phyloP scores from a whole-genome alignment of 257 asterid species.

The Plantago major region DNA sequence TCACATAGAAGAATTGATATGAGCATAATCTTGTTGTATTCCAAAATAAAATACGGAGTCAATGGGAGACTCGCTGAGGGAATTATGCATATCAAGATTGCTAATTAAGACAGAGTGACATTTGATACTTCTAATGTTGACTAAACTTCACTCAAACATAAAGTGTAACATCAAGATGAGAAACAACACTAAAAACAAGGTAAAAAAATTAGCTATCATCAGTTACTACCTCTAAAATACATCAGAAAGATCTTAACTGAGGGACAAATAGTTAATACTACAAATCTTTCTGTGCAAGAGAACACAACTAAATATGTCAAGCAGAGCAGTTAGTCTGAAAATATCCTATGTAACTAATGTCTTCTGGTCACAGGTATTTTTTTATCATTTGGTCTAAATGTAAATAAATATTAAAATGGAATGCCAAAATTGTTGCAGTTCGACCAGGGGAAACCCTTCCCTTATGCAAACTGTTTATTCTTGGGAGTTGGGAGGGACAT shows the following conservation, averaged over 20 bases:
- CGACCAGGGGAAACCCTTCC: constrained; percentile 9
- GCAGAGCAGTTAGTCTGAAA: neutral
- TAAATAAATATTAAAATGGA: neutral
- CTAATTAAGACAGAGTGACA: neutral
- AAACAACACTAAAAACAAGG: neutral
- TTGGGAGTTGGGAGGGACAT: constrained; percentile 34
- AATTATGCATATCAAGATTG: constrained; percentile 1
- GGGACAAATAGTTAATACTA: neutral
- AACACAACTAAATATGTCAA: neutral
- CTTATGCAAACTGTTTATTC: constrained; percentile 14
- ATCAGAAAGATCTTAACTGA: neutral
- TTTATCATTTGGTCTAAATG: neutral
- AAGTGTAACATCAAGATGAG: neutral
- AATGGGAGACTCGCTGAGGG: neutral
- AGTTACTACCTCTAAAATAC: constrained; percentile 14
- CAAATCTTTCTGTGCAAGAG: neutral
- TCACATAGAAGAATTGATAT: neutral
- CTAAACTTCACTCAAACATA: neutral
- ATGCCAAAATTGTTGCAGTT: constrained; percentile 9
- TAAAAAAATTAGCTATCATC: neutral
- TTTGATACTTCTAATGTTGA: too few species aligned
- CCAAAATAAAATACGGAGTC: neutral
- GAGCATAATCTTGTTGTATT: neutral
- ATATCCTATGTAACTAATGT: neutral
- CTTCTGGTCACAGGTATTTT: neutral